Percentiles rank a stretch among this genome's conserved stretches.
phyloP scores from a whole-genome alignment of 352 stramenopile genomes.

The Elongisporangium anandrum region DNA sequence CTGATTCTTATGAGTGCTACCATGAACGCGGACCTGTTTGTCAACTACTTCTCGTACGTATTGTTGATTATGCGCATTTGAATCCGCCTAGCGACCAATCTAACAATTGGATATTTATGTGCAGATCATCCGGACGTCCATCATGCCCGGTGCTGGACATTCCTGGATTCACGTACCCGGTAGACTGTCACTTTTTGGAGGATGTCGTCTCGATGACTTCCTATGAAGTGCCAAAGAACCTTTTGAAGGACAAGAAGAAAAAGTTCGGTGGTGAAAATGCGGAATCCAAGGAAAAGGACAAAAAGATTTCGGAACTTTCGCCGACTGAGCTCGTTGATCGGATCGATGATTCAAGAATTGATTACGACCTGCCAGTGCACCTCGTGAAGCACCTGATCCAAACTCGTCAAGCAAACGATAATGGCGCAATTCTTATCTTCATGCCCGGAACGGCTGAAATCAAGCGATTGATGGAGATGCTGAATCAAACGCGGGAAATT shows the following conservation, averaged over 20 bases:
- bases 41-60: slow-evolving; percentile 82
- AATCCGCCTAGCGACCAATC: not conserved
- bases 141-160: slow-evolving; percentile 79
- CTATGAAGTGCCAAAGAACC: slow-evolving; percentile 60
- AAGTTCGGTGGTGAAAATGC: slow-evolving; percentile 31
- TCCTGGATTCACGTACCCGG: slow-evolving; percentile 80
- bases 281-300: slow-evolving; percentile 15
- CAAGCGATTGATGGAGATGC: slow-evolving; percentile 71
- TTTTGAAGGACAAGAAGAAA: slow-evolving; percentile 49
- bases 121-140: slow-evolving; percentile 7
- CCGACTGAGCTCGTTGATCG: slow-evolving; percentile 51
- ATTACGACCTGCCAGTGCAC: slow-evolving; percentile 91
- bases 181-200: slow-evolving; percentile 75
- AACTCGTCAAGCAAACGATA: slow-evolving; percentile 1
- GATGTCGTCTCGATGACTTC: slow-evolving; percentile 56
- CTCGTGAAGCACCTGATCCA: slow-evolving; percentile 78
- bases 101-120: not conserved
- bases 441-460: slow-evolving; percentile 80
- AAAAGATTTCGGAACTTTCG: slow-evolving; percentile 25
- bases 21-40: slow-evolving; percentile 88
- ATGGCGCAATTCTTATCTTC: slow-evolving; percentile 80
- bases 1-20: slow-evolving; percentile 98
- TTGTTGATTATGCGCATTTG: too few relatives aligned
- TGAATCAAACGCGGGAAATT: slow-evolving; percentile 26
- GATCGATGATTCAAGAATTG: slow-evolving; percentile 90